Evolutionary conservation across 2,329 filamentous ascomycete species (phyloP), one percentile per base, ranked within the genome.

Genomic region (Pleurostoma richardsiae): DNA sequence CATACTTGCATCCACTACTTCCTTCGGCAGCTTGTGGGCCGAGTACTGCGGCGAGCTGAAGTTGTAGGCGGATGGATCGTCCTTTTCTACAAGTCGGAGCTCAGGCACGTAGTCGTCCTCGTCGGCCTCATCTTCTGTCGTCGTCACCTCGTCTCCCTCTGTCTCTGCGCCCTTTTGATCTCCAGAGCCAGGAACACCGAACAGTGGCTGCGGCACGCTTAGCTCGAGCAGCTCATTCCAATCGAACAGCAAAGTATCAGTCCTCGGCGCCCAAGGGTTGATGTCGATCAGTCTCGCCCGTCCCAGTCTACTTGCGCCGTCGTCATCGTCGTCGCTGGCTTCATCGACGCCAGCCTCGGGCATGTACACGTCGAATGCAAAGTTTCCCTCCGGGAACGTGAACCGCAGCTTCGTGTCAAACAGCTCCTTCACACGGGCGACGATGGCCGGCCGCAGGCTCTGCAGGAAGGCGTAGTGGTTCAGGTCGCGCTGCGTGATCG

Each of bases 351-450:
- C 59, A 5, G 68, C 78, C 52, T 85, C 80, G 1, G 92, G 91
- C 2, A 99, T 79, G 60, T 99, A 97, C 40, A 96, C 85, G 61
- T 99, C 94, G 59, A 99, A 96, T 0, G 83, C 80, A 57, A 96
- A 97, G 63, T 82, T 86, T 3, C 80, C 76, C 52, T 97, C 92
- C 0, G 88, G 86, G 58, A 97, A 97, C 0, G 83, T 87, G 54
- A 86, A 76, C 49, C 85, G 79, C 50, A 96, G 65, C 50, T 82
- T 83, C 30, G 82, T 72, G 30, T 85, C 78, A 62, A 96, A 96
- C 60, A 96, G 94, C 19, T 83, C 73, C 52, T 80, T 75, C 44
- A 95, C 87, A 30, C 80, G 77, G n/a, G 73, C 73, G 46, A 83
- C 73, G 44, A 97, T 72, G 48, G 82, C 76, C 4, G 80, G 74